Conservation (phyloP, 768 basidiomycete species). For the Gyrodon lividus region DNA sequence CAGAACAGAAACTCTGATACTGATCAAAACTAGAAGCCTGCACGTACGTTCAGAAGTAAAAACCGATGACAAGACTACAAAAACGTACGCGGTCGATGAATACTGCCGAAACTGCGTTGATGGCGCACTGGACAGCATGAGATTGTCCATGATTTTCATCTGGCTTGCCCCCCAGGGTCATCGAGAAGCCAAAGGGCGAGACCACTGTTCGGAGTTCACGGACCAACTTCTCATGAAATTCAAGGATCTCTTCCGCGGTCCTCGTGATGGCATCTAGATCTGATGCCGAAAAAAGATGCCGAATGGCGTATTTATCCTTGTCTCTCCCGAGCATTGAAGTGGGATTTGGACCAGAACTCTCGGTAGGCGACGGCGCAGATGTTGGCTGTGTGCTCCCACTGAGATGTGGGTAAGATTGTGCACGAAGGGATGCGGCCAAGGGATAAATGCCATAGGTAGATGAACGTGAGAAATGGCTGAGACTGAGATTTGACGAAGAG, state of each 20-base stretch:
- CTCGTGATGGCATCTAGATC: conserved; percentile 62
- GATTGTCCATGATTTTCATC: conserved; percentile 2
- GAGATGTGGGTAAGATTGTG: conserved; percentile 45
- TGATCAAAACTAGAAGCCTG: conserved; percentile 73
- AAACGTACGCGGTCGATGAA: conserved; percentile 55
- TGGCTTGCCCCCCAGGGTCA: conserved; percentile 29
- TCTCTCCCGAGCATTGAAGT: conserved; percentile 16
- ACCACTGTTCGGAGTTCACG: conserved; percentile 50
- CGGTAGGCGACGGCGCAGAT: conserved; percentile 19
- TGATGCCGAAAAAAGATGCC: conserved; percentile 52
- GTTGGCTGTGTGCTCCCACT: conserved; percentile 16
- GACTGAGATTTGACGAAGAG: conserved; percentile 28
- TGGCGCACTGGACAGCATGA: conserved; percentile 34
- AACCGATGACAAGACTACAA: not conserved
- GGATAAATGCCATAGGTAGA: conserved; percentile 41
- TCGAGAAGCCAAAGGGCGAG: conserved; percentile 49
- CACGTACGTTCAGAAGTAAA: conserved; percentile 4
- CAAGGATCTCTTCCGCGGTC: conserved; percentile 66
- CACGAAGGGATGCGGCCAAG: conserved; percentile 42
- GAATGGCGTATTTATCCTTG: conserved; percentile 36
- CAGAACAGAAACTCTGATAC: conserved; percentile 87
- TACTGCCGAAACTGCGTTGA: conserved; percentile 46
- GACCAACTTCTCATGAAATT: conserved; percentile 68
- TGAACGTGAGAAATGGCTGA: conserved; percentile 36
- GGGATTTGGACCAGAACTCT: conserved; percentile 7